Percentiles rank a stretch among this genome's conserved stretches.
Evolutionary conservation across 164 flowering plant species (phyloP).

Genomic region (Stephania cephalantha): DNA sequence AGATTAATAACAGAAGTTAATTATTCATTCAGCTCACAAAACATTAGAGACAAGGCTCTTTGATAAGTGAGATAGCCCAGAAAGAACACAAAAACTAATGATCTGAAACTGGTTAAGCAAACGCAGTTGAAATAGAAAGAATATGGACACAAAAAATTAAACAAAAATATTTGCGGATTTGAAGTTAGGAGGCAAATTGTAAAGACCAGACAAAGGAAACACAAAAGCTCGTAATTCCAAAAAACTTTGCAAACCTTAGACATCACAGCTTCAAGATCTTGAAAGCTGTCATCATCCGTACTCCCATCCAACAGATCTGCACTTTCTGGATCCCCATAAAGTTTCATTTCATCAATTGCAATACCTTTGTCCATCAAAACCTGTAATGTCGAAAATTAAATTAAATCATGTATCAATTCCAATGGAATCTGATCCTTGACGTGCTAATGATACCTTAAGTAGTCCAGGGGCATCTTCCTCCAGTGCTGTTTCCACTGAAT

Average conservation of each 20-base stretch:
- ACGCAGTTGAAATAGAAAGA: no score
- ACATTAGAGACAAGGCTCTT: no score
- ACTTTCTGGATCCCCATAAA: slow-evolving; percentile 54
- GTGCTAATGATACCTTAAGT: slow-evolving; percentile 46
- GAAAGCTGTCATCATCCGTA: slow-evolving; percentile 46
- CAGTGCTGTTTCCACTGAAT: slow-evolving; percentile 67
- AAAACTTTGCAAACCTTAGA: slow-evolving; percentile 44
- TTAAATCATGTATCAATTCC: not conserved
- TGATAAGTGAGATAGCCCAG: no score
- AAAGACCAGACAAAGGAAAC: not conserved
- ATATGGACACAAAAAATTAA: not conserved
- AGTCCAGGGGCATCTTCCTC: slow-evolving; percentile 99
- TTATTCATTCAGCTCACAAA: no score
- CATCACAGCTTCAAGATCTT: slow-evolving; percentile 74
- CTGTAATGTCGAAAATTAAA: slow-evolving; percentile 29
- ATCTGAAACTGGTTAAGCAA: no score
- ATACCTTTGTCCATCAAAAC: slow-evolving; percentile 69
- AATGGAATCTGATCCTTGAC: not conserved
- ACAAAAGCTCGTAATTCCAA: not conserved
- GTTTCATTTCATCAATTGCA: slow-evolving; percentile 62
- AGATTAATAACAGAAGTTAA: no score
- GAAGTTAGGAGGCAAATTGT: not conserved
- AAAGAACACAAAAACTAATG: no score
- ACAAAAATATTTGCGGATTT: not conserved
- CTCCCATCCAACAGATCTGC: slow-evolving; percentile 47